Evolutionary conservation across 2,329 filamentous ascomycete species (phyloP).

Genomic region (Rhytidhysteron rufulum): DNA sequence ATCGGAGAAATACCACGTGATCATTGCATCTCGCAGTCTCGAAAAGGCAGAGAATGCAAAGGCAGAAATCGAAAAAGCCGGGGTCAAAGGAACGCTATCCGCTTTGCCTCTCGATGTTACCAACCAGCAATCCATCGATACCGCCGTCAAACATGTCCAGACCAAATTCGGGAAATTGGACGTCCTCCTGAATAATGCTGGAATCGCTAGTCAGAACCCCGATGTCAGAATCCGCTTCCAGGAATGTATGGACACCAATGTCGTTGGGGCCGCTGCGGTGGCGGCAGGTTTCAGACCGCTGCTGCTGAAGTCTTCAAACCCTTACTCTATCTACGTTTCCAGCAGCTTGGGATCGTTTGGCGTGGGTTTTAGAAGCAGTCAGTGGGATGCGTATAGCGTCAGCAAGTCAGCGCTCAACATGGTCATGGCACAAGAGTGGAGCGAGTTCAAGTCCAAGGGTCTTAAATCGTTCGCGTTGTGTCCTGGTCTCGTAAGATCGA

Average conservation of each 20-base stretch:
- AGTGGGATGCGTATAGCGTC: slow-evolving; percentile 24
- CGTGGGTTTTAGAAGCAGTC: slow-evolving; percentile 6
- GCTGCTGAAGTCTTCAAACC: slow-evolving; percentile 24
- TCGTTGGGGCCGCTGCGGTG: slow-evolving; percentile 31
- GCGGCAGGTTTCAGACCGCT: slow-evolving; percentile 30
- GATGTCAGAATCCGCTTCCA: slow-evolving; percentile 1
- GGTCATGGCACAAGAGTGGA: slow-evolving; percentile 16
- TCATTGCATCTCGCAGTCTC: slow-evolving; percentile 30
- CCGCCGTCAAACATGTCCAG: slow-evolving; percentile 28
- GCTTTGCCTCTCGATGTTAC: slow-evolving; percentile 35
- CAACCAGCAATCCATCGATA: slow-evolving; percentile 28
- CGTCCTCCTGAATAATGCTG: slow-evolving; percentile 84
- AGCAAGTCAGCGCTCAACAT: slow-evolving; percentile 36
- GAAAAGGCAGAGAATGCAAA: slow-evolving; percentile 29
- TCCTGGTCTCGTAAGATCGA: slow-evolving; percentile 26
- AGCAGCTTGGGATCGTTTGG: slow-evolving; percentile 30
- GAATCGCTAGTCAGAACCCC: slow-evolving; percentile 41
- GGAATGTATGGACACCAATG: slow-evolving; percentile 32
- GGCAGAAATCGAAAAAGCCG: slow-evolving; percentile 22
- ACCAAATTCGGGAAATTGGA: slow-evolving; percentile 53
- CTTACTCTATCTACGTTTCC: slow-evolving; percentile 34
- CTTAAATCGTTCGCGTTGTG: slow-evolving; percentile 22
- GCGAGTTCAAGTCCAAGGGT: slow-evolving; percentile 3
- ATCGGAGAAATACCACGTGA: slow-evolving; percentile 30
- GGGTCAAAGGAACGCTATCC: slow-evolving; percentile 25